Evolutionary conservation across 2,329 filamentous ascomycete genomes (phyloP).

Genomic region (Apiospora malaysiana): DNA sequence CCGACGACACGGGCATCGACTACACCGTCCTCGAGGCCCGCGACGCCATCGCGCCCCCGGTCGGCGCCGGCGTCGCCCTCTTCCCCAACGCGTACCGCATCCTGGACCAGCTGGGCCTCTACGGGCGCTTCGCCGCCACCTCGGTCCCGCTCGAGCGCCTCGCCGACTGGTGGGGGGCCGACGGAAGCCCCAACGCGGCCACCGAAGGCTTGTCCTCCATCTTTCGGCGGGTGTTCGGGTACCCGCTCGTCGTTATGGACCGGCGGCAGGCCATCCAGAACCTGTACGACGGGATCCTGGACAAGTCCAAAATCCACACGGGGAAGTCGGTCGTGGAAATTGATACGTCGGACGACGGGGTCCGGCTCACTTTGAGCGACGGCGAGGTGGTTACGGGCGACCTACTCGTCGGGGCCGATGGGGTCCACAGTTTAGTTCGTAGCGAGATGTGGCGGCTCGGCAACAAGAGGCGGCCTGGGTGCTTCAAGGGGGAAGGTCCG

Average conservation of each 20-base stretch:
- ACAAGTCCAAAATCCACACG: conserved; percentile 37
- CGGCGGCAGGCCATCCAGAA: conserved; percentile 31
- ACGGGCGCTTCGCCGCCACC: conserved; percentile 35
- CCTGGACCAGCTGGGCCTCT: conserved; percentile 49
- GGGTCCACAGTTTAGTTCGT: conserved; percentile 27
- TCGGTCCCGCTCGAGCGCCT: conserved; percentile 19
- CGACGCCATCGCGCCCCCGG: conserved; percentile 41
- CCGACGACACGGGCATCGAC: conserved; percentile 39
- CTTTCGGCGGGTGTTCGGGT: conserved; percentile 25
- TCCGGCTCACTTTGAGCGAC: conserved; percentile 23
- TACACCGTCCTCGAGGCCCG: conserved; percentile 50
- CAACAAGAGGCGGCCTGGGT: conserved; percentile 12
- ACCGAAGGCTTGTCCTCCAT: conserved; percentile 24
- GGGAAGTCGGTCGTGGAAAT: conserved; percentile 28
- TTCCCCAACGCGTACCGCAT: conserved; percentile 44
- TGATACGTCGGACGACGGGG: conserved; percentile 23
- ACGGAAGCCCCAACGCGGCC: conserved; percentile 19
- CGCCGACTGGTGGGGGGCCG: conserved; percentile 22
- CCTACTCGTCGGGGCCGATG: conserved; percentile 30
- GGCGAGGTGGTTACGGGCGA: conserved; percentile 23
- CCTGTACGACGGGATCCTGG: conserved; percentile 28
- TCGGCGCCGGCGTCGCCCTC: conserved; percentile 48
- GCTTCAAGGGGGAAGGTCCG: neutral
- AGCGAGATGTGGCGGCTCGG: conserved; percentile 22
- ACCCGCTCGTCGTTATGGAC: conserved; percentile 30